Evolutionary conservation across 345 rosid genomes (phyloP).

Genomic region (Pistacia atlantica): DNA sequence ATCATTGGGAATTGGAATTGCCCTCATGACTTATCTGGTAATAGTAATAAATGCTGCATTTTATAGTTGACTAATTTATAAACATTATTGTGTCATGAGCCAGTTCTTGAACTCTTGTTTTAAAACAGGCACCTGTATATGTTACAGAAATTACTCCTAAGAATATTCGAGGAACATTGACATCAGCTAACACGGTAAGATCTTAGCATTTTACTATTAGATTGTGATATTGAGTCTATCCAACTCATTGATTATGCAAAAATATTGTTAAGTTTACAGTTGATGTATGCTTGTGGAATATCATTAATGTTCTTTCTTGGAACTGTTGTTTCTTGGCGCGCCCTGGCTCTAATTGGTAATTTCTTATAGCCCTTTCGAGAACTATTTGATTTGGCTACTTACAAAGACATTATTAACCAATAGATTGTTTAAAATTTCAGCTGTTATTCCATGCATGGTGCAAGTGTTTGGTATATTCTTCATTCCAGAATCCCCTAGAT

Average conservation of each 20-base stretch:
- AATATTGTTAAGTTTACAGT: constrained; percentile 10
- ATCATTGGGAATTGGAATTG: constrained; percentile 43
- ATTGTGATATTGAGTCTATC: neutral
- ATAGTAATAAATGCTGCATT: neutral
- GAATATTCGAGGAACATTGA: constrained; percentile 1
- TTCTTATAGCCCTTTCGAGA: neutral
- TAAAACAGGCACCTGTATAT: constrained; percentile 7
- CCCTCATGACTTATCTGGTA: constrained; percentile 47
- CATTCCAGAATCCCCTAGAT: constrained; percentile 54
- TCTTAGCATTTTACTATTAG: neutral
- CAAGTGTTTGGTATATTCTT: constrained; percentile 36
- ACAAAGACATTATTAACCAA: neutral
- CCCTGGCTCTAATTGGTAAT: constrained; percentile 24
- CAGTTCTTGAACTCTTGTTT: no score
- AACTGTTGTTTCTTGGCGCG: constrained; percentile 24
- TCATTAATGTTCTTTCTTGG: constrained; percentile 20
- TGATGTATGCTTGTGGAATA: constrained; percentile 11
- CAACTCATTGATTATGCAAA: neutral
- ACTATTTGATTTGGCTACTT: neutral
- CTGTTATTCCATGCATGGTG: constrained; percentile 32
- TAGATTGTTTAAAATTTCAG: constrained; percentile 24
- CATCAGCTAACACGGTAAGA: neutral
- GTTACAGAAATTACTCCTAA: constrained; percentile 13
- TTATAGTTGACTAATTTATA: neutral
- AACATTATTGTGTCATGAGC: no score